Base-by-base conservation (phyloP, 371 early-diverging fungal species). In the Chytridium lagenaria region DNA sequence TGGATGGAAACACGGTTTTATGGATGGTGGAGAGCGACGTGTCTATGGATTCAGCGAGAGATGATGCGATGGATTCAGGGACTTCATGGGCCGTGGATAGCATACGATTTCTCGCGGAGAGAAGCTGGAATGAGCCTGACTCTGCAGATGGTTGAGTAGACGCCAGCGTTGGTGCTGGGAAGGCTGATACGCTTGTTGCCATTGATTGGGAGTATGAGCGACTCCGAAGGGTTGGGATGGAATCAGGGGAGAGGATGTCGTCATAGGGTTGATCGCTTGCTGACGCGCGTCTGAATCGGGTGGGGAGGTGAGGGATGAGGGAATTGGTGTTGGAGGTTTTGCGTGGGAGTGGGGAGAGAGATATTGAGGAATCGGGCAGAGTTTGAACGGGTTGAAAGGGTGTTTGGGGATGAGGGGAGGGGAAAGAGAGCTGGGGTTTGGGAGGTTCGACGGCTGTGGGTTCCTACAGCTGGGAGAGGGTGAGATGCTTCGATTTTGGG, bases 31-130 rank as follows among this genome's bases (percentile, higher is more conserved):
- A n/a, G 5, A 52, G 23, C 7, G 55, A 52, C n/a, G 55, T 23
- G 12, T 52, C 55, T 5, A 52, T 52, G 5, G 55, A 52, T 26
- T 23, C 55, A n/a, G 12, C 26, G 5, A 52, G 55, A 26, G 55
- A 52, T 26, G 55, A 52, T 5, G 55, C 55, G 55, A 15, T 52
- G 5, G 55, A 52, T 26, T 61, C 61, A 16, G 31, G 15, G 3
- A 61, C 61, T 34, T 61, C 61, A 37, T 34, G 31, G 5, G 61
- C 61, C 36, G 61, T 61, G 34, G 61, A 61, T 28, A 61, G 61
- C 61, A 52, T 52, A 5, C 55, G 55, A 5, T 26, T 12, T 26
- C 26, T 12, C 12, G 26, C 26, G 5, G 55, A 12, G 23, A 52
- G 55, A 52, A 5, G 55, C n/a, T 44, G 55, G n/a, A 52, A 52